A percentile compares a stretch with the other conserved stretches of the same genome.
These are phyloP conservation scores for Striga asiatica DNA, from an alignment of 257 asterid species.

Conservation along the genomic window DNA sequence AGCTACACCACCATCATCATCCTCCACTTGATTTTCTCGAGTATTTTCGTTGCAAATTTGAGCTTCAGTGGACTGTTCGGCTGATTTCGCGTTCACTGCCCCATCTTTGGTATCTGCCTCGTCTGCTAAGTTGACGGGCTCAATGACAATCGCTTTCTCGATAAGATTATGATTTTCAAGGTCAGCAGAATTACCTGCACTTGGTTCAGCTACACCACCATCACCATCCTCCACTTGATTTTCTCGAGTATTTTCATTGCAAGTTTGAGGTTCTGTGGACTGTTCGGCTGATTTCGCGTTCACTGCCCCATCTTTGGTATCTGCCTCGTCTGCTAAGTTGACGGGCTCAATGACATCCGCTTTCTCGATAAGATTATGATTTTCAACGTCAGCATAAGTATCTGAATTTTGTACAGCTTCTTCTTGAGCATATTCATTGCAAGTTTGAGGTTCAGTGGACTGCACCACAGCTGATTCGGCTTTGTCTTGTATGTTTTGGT, in stretches of 20 bases:
- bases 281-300: conserved; percentile 13
- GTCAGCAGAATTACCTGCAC: conserved; percentile 6
- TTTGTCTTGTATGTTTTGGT: too few relatives aligned
- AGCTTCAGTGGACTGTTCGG: conserved; percentile 3
- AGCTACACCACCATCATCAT: neutral
- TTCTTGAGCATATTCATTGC: conserved; percentile 9
- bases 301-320: too few relatives aligned
- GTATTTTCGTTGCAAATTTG: conserved; percentile 9
- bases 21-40: conserved; percentile 14
- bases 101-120: neutral
- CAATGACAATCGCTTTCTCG: conserved; percentile 10
- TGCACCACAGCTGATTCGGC: conserved; percentile 13
- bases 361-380: neutral
- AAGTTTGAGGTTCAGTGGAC: conserved; percentile 5
- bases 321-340: neutral
- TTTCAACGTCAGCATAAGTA: conserved; percentile 1
- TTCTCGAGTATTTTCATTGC: conserved; percentile 10
- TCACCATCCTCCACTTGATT: conserved; percentile 8
- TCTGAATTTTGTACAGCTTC: conserved; percentile 8
- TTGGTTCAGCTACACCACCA: conserved; percentile 3
- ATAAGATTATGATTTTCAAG: neutral
- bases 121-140: conserved; percentile 15
- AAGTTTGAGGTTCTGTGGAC: conserved; percentile 5
- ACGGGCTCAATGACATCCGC: conserved; percentile 18
- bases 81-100: conserved; percentile 16